phyloP scores from a whole-genome alignment of 768 basidiomycete genomes.

The Boletus pseudo-olivaceus region DNA sequence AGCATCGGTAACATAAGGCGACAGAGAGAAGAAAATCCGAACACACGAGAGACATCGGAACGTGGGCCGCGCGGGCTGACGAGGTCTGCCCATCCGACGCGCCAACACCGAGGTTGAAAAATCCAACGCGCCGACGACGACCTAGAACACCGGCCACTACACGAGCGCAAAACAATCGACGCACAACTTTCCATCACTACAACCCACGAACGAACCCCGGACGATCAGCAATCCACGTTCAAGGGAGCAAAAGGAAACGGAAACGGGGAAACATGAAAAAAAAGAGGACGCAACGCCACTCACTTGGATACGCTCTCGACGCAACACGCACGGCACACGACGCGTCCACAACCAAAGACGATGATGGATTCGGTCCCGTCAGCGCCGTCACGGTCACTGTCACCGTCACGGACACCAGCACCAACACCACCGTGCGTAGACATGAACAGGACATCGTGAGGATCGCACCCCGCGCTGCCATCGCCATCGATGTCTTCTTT shows the following conservation, averaged over 20 bases:
- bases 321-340: slow-evolving; percentile 34
- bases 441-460: background rate
- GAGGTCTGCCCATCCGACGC: background rate
- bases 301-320: slow-evolving; percentile 36
- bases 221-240: slow-evolving; percentile 13
- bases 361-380: slow-evolving; percentile 12
- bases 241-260: background rate
- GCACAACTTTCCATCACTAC: slow-evolving; percentile 31
- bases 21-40: slow-evolving; percentile 1
- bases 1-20: slow-evolving; percentile 3
- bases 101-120: background rate
- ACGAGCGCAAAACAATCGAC: slow-evolving; percentile 30
- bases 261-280: background rate
- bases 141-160: background rate
- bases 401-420: too few relatives aligned
- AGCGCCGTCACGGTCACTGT: background rate
- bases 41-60: background rate
- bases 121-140: background rate
- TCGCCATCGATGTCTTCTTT: slow-evolving; percentile 17
- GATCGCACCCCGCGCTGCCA: background rate
- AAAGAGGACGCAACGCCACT: slow-evolving; percentile 4
- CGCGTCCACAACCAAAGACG: slow-evolving; percentile 34
- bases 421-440: background rate
- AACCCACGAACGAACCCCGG: background rate
- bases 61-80: background rate